These are phyloP conservation scores for Excoecaria agallocha DNA, from an alignment of 345 rosid species.

Conservation along the genomic window DNA sequence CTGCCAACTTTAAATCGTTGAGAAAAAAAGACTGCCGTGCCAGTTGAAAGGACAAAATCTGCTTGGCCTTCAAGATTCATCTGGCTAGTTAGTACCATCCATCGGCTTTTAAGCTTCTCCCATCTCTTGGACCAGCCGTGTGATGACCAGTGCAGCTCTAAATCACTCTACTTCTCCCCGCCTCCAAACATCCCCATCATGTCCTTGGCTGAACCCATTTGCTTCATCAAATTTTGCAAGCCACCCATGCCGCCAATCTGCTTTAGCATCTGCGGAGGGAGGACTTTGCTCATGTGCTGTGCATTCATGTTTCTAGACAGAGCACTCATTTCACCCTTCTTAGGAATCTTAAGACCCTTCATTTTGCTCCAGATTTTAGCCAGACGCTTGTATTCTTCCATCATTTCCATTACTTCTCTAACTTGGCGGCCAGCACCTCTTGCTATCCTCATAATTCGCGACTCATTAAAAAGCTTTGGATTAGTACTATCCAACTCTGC, in stretches of 20 bases:
- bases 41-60: not conserved
- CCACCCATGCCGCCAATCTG: conserved; percentile 94
- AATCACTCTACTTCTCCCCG: conserved; percentile 22
- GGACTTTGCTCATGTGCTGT: conserved; percentile 81
- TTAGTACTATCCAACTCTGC: conserved; percentile 84
- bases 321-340: conserved; percentile 82
- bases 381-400: conserved; percentile 86
- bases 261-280: conserved; percentile 77
- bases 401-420: conserved; percentile 81
- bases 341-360: conserved; percentile 87
- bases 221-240: conserved; percentile 80
- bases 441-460: conserved; percentile 76
- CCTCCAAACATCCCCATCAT: conserved; percentile 94
- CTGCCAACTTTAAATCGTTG: not conserved
- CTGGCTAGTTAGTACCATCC: not conserved
- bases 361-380: conserved; percentile 79
- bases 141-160: not conserved
- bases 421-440: conserved; percentile 69
- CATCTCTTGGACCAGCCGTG: too few species aligned
- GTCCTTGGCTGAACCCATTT: conserved; percentile 80
- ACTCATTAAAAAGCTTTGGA: conserved; percentile 71
- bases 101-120: not conserved
- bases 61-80: not conserved
- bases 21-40: not conserved
- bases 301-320: conserved; percentile 82